These are phyloP conservation scores for Modicella reniformis DNA, from an alignment of 371 early-diverging fungal species.

Conservation along the genomic window DNA sequence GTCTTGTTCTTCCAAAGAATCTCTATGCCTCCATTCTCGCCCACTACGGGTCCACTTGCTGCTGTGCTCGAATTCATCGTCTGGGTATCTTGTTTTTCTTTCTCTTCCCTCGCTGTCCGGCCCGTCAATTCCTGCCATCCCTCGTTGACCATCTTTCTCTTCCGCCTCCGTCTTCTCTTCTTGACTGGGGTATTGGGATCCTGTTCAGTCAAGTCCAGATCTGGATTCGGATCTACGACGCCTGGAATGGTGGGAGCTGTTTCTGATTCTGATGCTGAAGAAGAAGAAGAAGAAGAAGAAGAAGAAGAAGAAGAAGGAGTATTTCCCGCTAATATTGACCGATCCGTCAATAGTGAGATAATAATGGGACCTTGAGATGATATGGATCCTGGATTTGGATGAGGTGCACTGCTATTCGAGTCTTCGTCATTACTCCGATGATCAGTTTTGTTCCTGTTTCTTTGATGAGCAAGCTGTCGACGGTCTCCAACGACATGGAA, in stretches of 20 bases:
- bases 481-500: slow-evolving; percentile 40
- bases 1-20: slow-evolving; percentile 46
- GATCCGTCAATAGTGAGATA: slow-evolving; percentile 44
- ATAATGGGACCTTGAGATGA: slow-evolving; percentile 46
- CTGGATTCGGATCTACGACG: background rate
- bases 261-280: background rate
- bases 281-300: background rate
- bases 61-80: background rate
- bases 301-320: background rate
- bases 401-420: background rate
- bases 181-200: slow-evolving; percentile 16
- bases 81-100: slow-evolving; percentile 33
- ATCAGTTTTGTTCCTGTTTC: background rate
- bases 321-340: slow-evolving; percentile 8
- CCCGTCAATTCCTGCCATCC: slow-evolving; percentile 56
- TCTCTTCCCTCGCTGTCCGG: slow-evolving; percentile 51
- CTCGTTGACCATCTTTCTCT: slow-evolving; percentile 51
- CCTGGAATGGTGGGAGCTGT: background rate
- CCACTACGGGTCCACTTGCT: slow-evolving; percentile 1
- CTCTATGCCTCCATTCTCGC: slow-evolving; percentile 51
- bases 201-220: background rate
- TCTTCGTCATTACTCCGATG: background rate
- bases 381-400: slow-evolving; percentile 1
- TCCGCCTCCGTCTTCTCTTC: slow-evolving; percentile 50
- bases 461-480: background rate